These are phyloP conservation scores for Hypoxylon sp. DNA, from an alignment of 2,329 filamentous ascomycete species.

Conservation along the genomic window DNA sequence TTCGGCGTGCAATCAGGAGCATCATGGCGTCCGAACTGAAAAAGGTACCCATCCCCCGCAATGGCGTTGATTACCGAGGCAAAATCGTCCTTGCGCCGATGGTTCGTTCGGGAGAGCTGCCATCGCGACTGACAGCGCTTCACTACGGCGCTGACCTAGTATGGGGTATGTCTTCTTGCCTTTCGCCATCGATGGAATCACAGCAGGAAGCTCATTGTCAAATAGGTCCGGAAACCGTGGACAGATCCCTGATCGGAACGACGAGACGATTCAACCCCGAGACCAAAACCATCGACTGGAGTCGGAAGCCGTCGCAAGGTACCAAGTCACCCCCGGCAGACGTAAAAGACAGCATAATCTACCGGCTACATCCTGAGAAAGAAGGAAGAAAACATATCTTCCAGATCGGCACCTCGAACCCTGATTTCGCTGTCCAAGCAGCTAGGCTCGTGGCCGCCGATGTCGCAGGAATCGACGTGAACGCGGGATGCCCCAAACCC, in stretches of 20 bases:
- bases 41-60: constrained; percentile 85
- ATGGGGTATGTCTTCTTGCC: constrained; percentile 77
- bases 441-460: constrained; percentile 87
- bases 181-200: not conserved
- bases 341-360: constrained; percentile 79
- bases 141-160: constrained; percentile 97
- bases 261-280: constrained; percentile 81
- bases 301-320: constrained; percentile 79
- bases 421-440: constrained; percentile 85
- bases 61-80: constrained; percentile 93
- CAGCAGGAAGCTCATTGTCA: not conserved
- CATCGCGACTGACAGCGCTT: constrained; percentile 87
- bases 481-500: constrained; percentile 97
- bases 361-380: constrained; percentile 81
- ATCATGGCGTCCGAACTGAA: constrained; percentile 73
- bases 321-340: constrained; percentile 69
- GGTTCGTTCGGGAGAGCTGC: constrained; percentile 97
- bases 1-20: constrained; percentile 57
- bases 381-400: constrained; percentile 86
- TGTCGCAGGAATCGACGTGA: constrained; percentile 95
- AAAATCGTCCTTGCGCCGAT: constrained; percentile 97
- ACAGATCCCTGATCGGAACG: constrained; percentile 91
- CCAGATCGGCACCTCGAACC: constrained; percentile 90
- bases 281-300: constrained; percentile 88
- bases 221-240: constrained; percentile 92